phyloP scores from a whole-genome alignment of 129 eudicot species.

The Flaveria robusta region DNA sequence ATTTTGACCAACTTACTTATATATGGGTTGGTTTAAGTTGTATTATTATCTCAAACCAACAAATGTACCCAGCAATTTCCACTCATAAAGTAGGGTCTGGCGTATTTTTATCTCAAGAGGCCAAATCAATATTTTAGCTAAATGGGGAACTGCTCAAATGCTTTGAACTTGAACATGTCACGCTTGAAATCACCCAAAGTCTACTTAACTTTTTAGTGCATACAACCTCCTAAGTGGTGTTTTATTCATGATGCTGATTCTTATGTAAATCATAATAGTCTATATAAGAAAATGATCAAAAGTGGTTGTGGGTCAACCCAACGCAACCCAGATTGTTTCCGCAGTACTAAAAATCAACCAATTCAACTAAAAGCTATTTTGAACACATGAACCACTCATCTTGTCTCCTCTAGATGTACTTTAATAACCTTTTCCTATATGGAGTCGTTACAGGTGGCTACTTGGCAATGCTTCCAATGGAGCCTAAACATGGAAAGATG shows the following conservation, averaged over 20 bases:
- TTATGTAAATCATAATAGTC: background rate
- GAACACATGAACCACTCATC: background rate
- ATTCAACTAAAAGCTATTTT: background rate
- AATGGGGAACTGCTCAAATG: background rate
- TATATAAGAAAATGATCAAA: background rate
- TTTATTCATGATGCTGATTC: background rate
- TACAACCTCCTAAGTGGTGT: background rate
- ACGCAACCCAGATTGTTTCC: background rate
- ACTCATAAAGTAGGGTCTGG: too few species aligned
- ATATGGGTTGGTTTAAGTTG: background rate
- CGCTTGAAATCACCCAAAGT: conserved; percentile 9
- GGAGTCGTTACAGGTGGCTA: conserved; percentile 56
- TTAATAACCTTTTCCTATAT: background rate
- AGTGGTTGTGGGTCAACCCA: background rate
- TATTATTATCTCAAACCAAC: background rate
- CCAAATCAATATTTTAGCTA: background rate
- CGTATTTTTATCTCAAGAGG: background rate
- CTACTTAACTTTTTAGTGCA: background rate
- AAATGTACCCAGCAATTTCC: too few species aligned
- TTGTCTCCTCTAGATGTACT: background rate
- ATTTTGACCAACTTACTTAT: conserved; percentile 4
- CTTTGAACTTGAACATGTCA: background rate
- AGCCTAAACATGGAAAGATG: conserved; percentile 94
- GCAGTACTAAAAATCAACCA: background rate
- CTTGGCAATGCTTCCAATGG: conserved; percentile 87